Conservation (phyloP, 2,329 filamentous ascomycete genomes). For the Fusarium devonianum region DNA sequence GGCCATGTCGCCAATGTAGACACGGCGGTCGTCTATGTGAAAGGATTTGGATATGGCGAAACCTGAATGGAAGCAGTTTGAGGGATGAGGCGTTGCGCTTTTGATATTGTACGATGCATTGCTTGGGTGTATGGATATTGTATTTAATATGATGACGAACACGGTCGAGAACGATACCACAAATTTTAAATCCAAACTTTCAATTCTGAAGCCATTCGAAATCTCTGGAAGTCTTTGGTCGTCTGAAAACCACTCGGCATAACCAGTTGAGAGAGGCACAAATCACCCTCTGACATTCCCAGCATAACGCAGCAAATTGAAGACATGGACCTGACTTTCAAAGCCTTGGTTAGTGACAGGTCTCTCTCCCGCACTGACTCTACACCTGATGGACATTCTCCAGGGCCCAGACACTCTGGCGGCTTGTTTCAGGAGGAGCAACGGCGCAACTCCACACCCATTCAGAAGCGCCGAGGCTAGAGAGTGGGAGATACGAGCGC, state of each 20-base stretch:
- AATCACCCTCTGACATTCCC: too few relatives aligned
- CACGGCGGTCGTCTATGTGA: not conserved
- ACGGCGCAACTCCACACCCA: not conserved
- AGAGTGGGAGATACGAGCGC: not conserved
- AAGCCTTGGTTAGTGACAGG: not conserved
- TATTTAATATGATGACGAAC: slow-evolving; percentile 22
- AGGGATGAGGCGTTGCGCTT: not conserved
- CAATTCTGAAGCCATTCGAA: not conserved
- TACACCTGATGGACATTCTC: not conserved
- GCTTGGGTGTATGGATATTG: slow-evolving; percentile 23
- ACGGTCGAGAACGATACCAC: slow-evolving; percentile 29
- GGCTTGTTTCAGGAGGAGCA: slow-evolving; percentile 3
- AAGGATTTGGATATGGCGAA: not conserved
- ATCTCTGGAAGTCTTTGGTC: not conserved
- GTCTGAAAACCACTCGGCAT: too few relatives aligned
- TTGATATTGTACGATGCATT: slow-evolving; percentile 12
- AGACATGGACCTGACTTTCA: too few relatives aligned
- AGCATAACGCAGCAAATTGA: too few relatives aligned
- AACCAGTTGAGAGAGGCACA: too few relatives aligned
- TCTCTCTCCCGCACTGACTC: not conserved
- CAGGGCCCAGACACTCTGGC: not conserved
- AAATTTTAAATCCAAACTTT: slow-evolving; percentile 20
- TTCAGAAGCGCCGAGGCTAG: not conserved
- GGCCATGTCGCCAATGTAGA: slow-evolving; percentile 30
- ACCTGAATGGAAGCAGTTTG: not conserved